Conservation (phyloP, 2,329 filamentous ascomycete genomes). For the Penicillium sp. region DNA sequence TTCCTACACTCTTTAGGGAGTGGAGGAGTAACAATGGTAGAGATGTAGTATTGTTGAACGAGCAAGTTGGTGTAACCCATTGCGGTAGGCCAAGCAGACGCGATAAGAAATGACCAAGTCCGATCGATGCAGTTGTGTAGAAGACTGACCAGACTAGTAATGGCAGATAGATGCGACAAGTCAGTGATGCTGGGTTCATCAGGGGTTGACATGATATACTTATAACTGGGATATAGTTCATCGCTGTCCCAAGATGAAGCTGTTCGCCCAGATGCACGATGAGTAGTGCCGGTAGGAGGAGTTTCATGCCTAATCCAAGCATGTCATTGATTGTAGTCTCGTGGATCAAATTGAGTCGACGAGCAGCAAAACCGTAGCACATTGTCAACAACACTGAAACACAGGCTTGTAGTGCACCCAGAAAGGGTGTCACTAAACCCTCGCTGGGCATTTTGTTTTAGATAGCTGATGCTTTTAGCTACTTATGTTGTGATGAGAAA, state of each 20-base stretch:
- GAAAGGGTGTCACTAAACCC: not conserved
- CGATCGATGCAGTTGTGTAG: not conserved
- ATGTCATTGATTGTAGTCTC: conserved; percentile 1
- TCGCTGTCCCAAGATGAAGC: not conserved
- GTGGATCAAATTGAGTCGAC: not conserved
- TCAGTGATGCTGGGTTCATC: not conserved
- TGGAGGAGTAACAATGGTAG: not conserved
- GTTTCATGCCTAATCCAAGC: not conserved
- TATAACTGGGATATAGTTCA: conserved; percentile 1
- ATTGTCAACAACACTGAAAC: not conserved
- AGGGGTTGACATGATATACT: not conserved
- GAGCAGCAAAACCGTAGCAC: not conserved
- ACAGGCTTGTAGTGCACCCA: not conserved
- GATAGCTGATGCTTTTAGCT: too few relatives aligned
- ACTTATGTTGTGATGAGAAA: not conserved
- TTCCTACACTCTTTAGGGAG: not conserved
- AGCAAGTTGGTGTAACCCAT: not conserved
- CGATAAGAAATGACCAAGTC: not conserved
- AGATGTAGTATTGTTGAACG: not conserved
- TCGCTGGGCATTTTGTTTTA: not conserved
- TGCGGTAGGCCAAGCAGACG: not conserved
- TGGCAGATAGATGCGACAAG: not conserved
- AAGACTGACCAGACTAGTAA: not conserved
- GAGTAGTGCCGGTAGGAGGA: not conserved
- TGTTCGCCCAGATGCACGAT: not conserved